These are phyloP conservation scores for Reticulascus tulasneorum DNA, from an alignment of 2,329 filamentous ascomycete species.

Conservation along the genomic window DNA sequence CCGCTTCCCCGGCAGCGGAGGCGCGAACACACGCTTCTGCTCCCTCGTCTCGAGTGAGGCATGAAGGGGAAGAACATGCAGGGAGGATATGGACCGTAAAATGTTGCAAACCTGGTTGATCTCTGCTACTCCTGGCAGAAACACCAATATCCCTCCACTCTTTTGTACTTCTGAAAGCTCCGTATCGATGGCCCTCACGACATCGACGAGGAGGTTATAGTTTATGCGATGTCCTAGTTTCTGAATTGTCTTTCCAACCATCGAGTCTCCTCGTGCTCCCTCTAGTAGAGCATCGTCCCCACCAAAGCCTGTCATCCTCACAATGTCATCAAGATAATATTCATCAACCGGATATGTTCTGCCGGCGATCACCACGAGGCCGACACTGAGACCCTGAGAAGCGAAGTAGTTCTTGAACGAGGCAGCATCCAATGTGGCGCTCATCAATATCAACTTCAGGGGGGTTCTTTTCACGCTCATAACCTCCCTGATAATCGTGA, in stretches of 20 bases:
- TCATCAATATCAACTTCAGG: slow-evolving; percentile 91
- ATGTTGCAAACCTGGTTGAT: slow-evolving; percentile 76
- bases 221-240: slow-evolving; percentile 81
- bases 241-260: slow-evolving; percentile 69
- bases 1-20: slow-evolving; percentile 71
- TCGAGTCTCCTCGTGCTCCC: slow-evolving; percentile 41
- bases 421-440: slow-evolving; percentile 84
- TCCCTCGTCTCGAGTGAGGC: slow-evolving; percentile 86
- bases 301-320: slow-evolving; percentile 72
- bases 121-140: slow-evolving; percentile 86
- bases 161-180: slow-evolving; percentile 62
- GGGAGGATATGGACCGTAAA: slow-evolving; percentile 55
- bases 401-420: slow-evolving; percentile 84
- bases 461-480: slow-evolving; percentile 70
- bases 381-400: slow-evolving; percentile 63
- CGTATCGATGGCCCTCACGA: slow-evolving; percentile 75
- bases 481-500: slow-evolving; percentile 83
- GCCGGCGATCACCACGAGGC: slow-evolving; percentile 80
- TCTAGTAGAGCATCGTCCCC: slow-evolving; percentile 43
- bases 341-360: slow-evolving; percentile 88
- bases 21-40: slow-evolving; percentile 80
- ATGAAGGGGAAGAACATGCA: slow-evolving; percentile 84
- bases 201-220: slow-evolving; percentile 78
- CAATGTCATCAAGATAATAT: slow-evolving; percentile 83
- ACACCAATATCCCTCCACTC: slow-evolving; percentile 89